Percentiles rank a stretch among this genome's conserved stretches.
Evolutionary conservation across 177 flowering plant species (phyloP).

Genomic region (Vitis hybrid): DNA sequence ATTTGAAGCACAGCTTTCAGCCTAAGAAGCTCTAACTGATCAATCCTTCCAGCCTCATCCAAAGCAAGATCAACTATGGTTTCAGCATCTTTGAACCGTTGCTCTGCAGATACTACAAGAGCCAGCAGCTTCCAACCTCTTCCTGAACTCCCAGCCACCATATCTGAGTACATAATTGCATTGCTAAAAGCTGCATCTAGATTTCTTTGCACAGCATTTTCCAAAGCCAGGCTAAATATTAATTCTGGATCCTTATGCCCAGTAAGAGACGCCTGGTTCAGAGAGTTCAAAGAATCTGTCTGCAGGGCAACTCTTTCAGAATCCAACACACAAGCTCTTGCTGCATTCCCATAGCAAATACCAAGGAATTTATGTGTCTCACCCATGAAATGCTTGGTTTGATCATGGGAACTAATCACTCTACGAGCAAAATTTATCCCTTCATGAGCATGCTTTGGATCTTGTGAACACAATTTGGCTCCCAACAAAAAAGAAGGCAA

Average conservation of each 20-base stretch:
- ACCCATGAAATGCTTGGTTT: constrained; percentile 45
- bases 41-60: constrained; percentile 65
- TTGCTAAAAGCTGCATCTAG: constrained; percentile 57
- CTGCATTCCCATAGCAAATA: constrained; percentile 72
- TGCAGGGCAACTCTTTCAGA: constrained; percentile 51
- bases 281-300: constrained; percentile 49
- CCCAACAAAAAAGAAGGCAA: constrained; percentile 73
- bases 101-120: constrained; percentile 70
- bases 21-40: constrained; percentile 64
- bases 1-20: constrained; percentile 79
- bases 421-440: constrained; percentile 67
- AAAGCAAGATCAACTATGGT: constrained; percentile 73
- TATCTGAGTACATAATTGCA: constrained; percentile 44
- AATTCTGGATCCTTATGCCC: constrained; percentile 62
- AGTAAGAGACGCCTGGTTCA: constrained; percentile 43
- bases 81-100: constrained; percentile 77
- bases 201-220: constrained; percentile 82
- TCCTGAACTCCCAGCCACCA: constrained; percentile 55
- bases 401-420: constrained; percentile 35
- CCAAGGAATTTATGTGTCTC: constrained; percentile 73
- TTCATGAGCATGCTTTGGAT: constrained; percentile 48
- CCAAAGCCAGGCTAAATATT: constrained; percentile 56
- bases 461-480: constrained; percentile 69
- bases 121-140: constrained; percentile 80
- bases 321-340: constrained; percentile 60